Evolutionary conservation across 805 yeast genomes (phyloP).

Genomic region (Nakazawaea ernobii): DNA sequence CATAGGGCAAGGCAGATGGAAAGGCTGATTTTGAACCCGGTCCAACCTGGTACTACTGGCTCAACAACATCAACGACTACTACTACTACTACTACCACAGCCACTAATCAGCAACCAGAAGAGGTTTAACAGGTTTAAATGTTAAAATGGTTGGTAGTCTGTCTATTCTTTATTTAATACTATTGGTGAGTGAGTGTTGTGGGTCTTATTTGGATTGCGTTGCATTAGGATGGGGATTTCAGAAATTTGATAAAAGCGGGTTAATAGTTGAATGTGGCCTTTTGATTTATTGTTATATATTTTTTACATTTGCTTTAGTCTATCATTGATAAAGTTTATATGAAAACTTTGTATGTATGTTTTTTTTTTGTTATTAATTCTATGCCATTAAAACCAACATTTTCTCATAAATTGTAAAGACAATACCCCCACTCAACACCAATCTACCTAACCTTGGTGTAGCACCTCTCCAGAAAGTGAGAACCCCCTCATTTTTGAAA

Average conservation of each 20-base stretch:
- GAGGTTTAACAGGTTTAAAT: neutral
- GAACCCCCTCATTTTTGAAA: constrained; percentile 80
- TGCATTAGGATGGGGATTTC: no score
- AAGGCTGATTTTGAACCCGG: constrained; percentile 45
- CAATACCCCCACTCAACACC: constrained; percentile 93
- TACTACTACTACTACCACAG: neutral
- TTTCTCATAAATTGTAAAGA: constrained; percentile 92
- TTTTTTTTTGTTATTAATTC: constrained; percentile 10
- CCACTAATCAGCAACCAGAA: neutral
- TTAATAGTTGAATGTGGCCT: no score
- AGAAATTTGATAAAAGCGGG: no score
- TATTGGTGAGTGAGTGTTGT: no score
- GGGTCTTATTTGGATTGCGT: no score
- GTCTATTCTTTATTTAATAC: neutral
- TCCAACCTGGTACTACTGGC: neutral
- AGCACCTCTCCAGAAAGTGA: constrained; percentile 96
- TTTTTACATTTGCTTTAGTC: no score
- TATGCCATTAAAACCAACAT: constrained; percentile 56
- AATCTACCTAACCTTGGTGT: constrained; percentile 94
- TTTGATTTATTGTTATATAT: no score
- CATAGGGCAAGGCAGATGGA: constrained; percentile 76
- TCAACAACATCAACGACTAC: no score
- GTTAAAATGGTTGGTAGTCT: neutral
- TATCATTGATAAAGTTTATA: neutral
- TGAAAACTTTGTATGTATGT: neutral